Evolutionary conservation across 495 filamentous ascomycete genomes (phyloP).

Genomic region (Penicillium mononematosum): DNA sequence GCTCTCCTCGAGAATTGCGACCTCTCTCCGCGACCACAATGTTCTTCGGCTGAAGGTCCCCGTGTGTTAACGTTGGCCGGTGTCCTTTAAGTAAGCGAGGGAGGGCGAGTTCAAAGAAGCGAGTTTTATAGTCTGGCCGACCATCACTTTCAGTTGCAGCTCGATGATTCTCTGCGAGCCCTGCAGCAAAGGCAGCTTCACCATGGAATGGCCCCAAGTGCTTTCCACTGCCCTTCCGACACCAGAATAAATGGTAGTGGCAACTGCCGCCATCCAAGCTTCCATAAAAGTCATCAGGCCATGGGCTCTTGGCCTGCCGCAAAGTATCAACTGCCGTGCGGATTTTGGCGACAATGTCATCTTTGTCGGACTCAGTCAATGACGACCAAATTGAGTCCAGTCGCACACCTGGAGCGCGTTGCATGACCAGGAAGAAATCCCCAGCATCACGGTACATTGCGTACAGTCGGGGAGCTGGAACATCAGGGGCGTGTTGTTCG

Average conservation of each 20-base stretch:
- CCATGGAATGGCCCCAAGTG: slow-evolving; percentile 25
- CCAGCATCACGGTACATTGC: slow-evolving; percentile 28
- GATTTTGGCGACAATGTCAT: slow-evolving; percentile 26
- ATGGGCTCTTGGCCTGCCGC: slow-evolving; percentile 23
- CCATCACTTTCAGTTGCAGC: slow-evolving; percentile 22
- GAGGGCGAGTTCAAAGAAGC: slow-evolving; percentile 27
- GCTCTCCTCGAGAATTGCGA: slow-evolving; percentile 24
- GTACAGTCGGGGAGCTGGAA: slow-evolving; percentile 31
- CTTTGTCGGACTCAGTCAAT: slow-evolving; percentile 26
- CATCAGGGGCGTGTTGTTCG: slow-evolving; percentile 26
- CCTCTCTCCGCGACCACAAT: slow-evolving; percentile 25
- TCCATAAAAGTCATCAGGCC: slow-evolving; percentile 25
- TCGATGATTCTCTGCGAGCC: slow-evolving; percentile 26
- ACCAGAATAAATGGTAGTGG: slow-evolving; percentile 29
- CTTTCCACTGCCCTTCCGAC: slow-evolving; percentile 18
- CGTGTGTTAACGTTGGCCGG: slow-evolving; percentile 30
- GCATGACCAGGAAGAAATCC: slow-evolving; percentile 27
- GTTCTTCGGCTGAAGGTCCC: slow-evolving; percentile 33
- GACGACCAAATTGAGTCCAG: slow-evolving; percentile 27
- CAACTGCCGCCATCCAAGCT: slow-evolving; percentile 22
- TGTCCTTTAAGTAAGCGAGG: slow-evolving; percentile 25
- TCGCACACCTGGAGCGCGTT: slow-evolving; percentile 26
- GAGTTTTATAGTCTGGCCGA: slow-evolving; percentile 25
- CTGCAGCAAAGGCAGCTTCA: slow-evolving; percentile 27
- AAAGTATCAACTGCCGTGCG: slow-evolving; percentile 22